Conservation (phyloP, 2,329 filamentous ascomycete genomes). For the Pseudocercospora eumusae region DNA sequence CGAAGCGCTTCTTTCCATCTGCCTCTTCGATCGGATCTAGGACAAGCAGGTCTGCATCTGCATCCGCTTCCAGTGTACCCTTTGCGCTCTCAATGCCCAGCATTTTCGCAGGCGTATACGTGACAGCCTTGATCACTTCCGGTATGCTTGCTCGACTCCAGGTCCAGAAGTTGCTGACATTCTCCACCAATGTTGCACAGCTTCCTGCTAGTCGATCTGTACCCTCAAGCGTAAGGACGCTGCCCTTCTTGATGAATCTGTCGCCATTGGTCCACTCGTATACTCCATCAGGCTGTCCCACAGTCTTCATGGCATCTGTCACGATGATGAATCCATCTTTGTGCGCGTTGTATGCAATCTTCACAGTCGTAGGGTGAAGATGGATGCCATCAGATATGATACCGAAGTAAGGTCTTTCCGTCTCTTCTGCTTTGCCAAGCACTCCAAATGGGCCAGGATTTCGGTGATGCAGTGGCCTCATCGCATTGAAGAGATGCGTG, state of each 20-base stretch:
- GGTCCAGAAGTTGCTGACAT: slow-evolving; percentile 76
- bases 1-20: slow-evolving; percentile 54
- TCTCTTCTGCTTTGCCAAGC: slow-evolving; percentile 60
- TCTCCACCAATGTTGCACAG: slow-evolving; percentile 66
- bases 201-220: slow-evolving; percentile 71
- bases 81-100: slow-evolving; percentile 67
- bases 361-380: slow-evolving; percentile 81
- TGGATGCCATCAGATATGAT: slow-evolving; percentile 91
- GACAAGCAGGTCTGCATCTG: slow-evolving; percentile 62
- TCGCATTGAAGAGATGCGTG: slow-evolving; percentile 60
- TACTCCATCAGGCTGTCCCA: slow-evolving; percentile 77
- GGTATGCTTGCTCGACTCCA: slow-evolving; percentile 71
- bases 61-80: slow-evolving; percentile 55
- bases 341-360: slow-evolving; percentile 85
- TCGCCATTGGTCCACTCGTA: slow-evolving; percentile 83
- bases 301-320: slow-evolving; percentile 87
- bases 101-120: slow-evolving; percentile 75
- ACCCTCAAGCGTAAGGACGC: slow-evolving; percentile 72
- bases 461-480: slow-evolving; percentile 62
- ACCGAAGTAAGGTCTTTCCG: slow-evolving; percentile 73
- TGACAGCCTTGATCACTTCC: slow-evolving; percentile 70
- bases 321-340: slow-evolving; percentile 84
- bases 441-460: slow-evolving; percentile 90
- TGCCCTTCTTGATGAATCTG: slow-evolving; percentile 68
- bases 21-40: slow-evolving; percentile 54